phyloP scores from a whole-genome alignment of 164 flowering plant species.

The Litsea cubeba region DNA sequence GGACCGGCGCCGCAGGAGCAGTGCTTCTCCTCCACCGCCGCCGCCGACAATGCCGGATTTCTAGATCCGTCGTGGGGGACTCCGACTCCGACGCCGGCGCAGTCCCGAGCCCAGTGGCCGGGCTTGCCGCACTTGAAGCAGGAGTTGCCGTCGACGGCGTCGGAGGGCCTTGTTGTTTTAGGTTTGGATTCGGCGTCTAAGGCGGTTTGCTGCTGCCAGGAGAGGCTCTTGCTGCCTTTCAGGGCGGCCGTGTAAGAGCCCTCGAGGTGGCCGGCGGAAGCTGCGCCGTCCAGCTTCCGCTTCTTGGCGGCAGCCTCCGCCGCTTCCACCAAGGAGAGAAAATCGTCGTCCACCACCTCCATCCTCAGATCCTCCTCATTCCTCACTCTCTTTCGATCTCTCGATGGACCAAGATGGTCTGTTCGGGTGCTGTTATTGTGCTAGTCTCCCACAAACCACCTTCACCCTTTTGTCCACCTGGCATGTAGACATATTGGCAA shows the following conservation, averaged over 20 bases:
- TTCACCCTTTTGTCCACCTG: too few relatives aligned
- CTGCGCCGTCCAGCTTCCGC: constrained; percentile 7
- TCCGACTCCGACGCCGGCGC: constrained; percentile 16
- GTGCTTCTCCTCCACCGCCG: constrained; percentile 25
- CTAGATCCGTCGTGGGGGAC: not conserved
- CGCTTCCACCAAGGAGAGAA: constrained; percentile 26
- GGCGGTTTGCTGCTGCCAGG: constrained; percentile 13
- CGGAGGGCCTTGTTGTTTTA: not conserved
- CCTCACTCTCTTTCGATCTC: not conserved
- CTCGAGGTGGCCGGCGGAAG: constrained; percentile 1
- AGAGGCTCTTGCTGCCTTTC: constrained; percentile 24
- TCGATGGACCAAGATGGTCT: not conserved
- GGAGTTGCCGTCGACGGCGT: constrained; percentile 4
- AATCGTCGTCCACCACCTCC: constrained; percentile 25
- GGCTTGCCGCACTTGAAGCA: constrained; percentile 42
- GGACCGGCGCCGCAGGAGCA: constrained; percentile 36
- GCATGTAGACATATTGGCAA: too few relatives aligned
- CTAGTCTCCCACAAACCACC: too few relatives aligned
- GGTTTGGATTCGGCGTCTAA: not conserved
- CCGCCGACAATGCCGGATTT: not conserved
- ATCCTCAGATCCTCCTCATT: not conserved
- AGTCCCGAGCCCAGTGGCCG: constrained; percentile 47
- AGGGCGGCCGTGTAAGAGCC: constrained; percentile 40
- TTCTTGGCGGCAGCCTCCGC: constrained; percentile 37
- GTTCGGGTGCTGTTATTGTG: too few relatives aligned